A percentile compares a stretch with the other conserved stretches of the same genome.
phyloP scores from a whole-genome alignment of 257 asterid species.

The Paulownia fortunei region DNA sequence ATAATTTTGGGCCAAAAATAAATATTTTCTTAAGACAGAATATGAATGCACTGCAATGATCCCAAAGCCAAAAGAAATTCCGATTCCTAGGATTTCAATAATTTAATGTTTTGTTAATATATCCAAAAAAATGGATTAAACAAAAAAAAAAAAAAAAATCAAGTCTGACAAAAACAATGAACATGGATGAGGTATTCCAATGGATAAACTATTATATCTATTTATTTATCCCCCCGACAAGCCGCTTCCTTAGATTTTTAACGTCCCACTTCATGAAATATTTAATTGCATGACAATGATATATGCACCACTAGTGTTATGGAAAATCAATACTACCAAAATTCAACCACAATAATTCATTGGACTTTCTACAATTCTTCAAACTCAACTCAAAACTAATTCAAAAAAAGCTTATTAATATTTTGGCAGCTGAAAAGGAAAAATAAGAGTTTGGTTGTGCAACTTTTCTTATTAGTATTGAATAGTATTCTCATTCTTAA shows the following conservation, averaged over 20 bases:
- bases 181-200: conserved; percentile 59
- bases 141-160: neutral
- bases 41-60: no score
- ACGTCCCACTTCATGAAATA: neutral
- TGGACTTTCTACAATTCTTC: no score
- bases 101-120: neutral
- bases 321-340: neutral
- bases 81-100: neutral
- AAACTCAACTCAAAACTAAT: no score
- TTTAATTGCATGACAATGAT: neutral
- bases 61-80: no score
- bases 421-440: no score
- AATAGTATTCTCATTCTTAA: no score
- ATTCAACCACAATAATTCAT: neutral
- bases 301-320: neutral
- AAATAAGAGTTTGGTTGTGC: no score
- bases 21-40: no score
- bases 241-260: conserved; percentile 44
- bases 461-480: no score
- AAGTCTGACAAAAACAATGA: conserved; percentile 36
- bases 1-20: no score
- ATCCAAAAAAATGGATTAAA: neutral
- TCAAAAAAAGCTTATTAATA: no score
- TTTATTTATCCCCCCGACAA: conserved; percentile 47
- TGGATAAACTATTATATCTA: conserved; percentile 30